A percentile compares a stretch with the other conserved stretches of the same genome.
Evolutionary conservation across 2,329 filamentous ascomycete genomes (phyloP).

Genomic region (Canariomyces notabilis): DNA sequence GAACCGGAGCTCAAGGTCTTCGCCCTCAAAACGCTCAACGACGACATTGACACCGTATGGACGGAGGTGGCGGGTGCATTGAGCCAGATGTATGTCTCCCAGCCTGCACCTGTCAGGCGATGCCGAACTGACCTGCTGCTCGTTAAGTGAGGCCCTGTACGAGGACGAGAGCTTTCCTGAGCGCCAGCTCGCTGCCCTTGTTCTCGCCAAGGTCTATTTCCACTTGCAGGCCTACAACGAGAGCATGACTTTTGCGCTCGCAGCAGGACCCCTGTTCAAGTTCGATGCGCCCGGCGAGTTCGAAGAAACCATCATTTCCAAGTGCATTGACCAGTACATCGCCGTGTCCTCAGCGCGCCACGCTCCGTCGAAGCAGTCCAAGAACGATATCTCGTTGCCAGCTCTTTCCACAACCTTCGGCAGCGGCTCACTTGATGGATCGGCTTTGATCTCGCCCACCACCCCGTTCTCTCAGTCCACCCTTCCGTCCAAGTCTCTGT

Average conservation of each 20-base stretch:
- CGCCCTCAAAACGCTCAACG: conserved; percentile 89
- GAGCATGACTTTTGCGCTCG: conserved; percentile 96
- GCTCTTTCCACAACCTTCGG: conserved; percentile 78
- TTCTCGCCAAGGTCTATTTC: conserved; percentile 97
- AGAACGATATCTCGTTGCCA: conserved; percentile 46
- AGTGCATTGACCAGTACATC: conserved; percentile 97
- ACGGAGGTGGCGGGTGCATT: conserved; percentile 91
- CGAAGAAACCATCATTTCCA: conserved; percentile 97
- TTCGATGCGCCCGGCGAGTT: conserved; percentile 89
- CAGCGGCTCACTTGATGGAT: conserved; percentile 59
- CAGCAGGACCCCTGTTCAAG: conserved; percentile 91
- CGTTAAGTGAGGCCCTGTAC: conserved; percentile 81
- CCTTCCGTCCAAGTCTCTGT: conserved; percentile 85
- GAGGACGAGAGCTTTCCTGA: conserved; percentile 95
- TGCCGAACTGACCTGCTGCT: conserved; percentile 12
- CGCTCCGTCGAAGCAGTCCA: conserved; percentile 39
- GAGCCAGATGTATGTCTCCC: conserved; percentile 70
- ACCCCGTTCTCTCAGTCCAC: conserved; percentile 94
- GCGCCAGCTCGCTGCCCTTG: conserved; percentile 86
- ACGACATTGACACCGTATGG: conserved; percentile 96
- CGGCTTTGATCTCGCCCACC: conserved; percentile 75
- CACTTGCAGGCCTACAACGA: conserved; percentile 98
- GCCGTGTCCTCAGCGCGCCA: conserved; percentile 58
- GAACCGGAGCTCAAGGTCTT: conserved; percentile 93
- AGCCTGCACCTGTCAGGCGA: conserved; percentile 1